These are phyloP conservation scores for Globisporangium lucens DNA, from an alignment of 352 stramenopile genomes.

Conservation along the genomic window DNA sequence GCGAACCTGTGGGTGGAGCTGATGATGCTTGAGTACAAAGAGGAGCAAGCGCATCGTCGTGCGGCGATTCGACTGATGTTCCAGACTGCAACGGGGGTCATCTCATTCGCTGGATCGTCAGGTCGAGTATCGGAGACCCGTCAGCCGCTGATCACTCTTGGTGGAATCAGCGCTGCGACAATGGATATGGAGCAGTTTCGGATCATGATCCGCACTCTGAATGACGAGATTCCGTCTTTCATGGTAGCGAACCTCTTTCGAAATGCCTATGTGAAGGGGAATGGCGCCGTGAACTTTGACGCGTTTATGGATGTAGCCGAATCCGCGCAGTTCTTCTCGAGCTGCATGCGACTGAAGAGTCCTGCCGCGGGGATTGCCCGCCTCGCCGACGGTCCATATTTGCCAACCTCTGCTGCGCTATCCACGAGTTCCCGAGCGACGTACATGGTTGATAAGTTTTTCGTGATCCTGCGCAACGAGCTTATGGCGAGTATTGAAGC, in stretches of 20 bases:
- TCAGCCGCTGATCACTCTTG: not conserved
- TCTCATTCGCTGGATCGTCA: not conserved
- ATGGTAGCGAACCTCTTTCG: slow-evolving; percentile 63
- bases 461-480: slow-evolving; percentile 49
- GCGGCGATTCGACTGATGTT: slow-evolving; percentile 92
- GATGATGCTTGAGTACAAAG: slow-evolving; percentile 91
- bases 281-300: slow-evolving; percentile 85
- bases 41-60: slow-evolving; percentile 88
- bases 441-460: slow-evolving; percentile 52
- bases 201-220: slow-evolving; percentile 81
- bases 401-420: slow-evolving; percentile 26
- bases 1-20: slow-evolving; percentile 78
- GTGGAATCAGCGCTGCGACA: slow-evolving; percentile 23
- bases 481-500: slow-evolving; percentile 29
- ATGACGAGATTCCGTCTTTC: slow-evolving; percentile 68
- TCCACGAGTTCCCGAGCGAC: slow-evolving; percentile 48
- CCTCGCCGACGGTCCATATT: slow-evolving; percentile 20
- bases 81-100: slow-evolving; percentile 61
- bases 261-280: slow-evolving; percentile 54
- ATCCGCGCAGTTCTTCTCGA: slow-evolving; percentile 83
- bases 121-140: not conserved
- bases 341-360: slow-evolving; percentile 76
- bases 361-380: slow-evolving; percentile 43
- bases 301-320: slow-evolving; percentile 87
- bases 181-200: slow-evolving; percentile 93